Evolutionary conservation across 1,284 basidiomycete genomes (phyloP), one percentile per base, ranked within the genome.

Genomic region (Ceratobasidium sp.): DNA sequence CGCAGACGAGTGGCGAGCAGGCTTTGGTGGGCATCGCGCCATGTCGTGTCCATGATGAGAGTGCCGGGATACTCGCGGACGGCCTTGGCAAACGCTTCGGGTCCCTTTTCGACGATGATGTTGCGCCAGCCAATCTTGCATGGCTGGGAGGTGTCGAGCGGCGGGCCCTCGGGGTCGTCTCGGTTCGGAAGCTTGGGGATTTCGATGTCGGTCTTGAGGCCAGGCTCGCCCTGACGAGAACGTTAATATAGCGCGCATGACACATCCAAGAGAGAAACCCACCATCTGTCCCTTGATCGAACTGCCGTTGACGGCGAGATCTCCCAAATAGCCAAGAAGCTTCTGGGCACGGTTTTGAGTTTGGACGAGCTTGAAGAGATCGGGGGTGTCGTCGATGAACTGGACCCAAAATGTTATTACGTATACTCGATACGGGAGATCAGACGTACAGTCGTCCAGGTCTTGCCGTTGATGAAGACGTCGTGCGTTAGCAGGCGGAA

Each of bases 371-470:
- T 97, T 98, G 93, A 99, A 99, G 81, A 99, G 92, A 84, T 98
- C 97, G 48, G 96, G 97, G 2, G 97, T 99, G 86, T 99, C 98
- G 84, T 99, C 98, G 85, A 99, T 99, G 88, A 99, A 98, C 94
- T 95, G 73, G 33, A 46, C 27, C 3, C 44, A 80, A 18, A 50
- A n/a, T 82, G 64, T 44, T 48, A 41, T 60, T 60, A 78, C 50
- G 1, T 70, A n/a, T 38, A 35, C 18, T 65, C 57, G 23, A 78
- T 35, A 23, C 80, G 52, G 46, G 50, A n/a, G 52, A 16, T n/a
- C 2, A 65, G 30, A 78, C 90, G 80, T 82, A 94, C 94, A 30
- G 97, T 99, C 2, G 96, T 99, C 98, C 98, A 99, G 27, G 98
- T 99, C 87, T 95, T 94, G 79, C 96, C 96, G 59, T 91, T 93